Evolutionary conservation across 345 rosid species (phyloP).

Genomic region (Bretschneidera sinensis): DNA sequence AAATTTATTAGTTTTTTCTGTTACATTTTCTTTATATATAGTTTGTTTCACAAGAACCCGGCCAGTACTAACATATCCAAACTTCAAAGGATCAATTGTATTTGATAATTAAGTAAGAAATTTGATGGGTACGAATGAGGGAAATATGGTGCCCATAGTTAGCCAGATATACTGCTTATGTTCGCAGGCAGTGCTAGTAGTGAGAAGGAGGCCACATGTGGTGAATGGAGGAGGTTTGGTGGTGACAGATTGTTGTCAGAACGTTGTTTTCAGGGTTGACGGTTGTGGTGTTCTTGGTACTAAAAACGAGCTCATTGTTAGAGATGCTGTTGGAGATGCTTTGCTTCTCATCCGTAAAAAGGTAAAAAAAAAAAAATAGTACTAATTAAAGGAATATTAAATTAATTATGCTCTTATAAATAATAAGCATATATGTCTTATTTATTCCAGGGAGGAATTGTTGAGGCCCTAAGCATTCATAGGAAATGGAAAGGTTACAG

Average conservation of each 20-base stretch:
- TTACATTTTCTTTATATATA: no score
- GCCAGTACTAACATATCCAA: no score
- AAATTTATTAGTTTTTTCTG: no score
- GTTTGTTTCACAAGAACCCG: no score
- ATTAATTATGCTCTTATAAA: no score
- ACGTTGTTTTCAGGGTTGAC: slow-evolving; percentile 59
- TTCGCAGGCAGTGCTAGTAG: slow-evolving; percentile 45
- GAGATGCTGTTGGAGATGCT: slow-evolving; percentile 48
- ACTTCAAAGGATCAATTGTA: no score
- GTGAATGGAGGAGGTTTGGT: slow-evolving; percentile 88
- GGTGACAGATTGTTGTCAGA: slow-evolving; percentile 60
- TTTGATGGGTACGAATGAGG: no score
- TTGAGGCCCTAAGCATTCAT: slow-evolving; percentile 60
- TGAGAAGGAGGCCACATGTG: slow-evolving; percentile 70
- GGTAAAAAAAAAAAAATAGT: no score
- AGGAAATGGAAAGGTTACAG: slow-evolving; percentile 74
- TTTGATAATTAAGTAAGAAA: no score
- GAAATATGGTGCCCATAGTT: slow-evolving; percentile 43
- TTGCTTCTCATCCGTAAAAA: slow-evolving; percentile 71
- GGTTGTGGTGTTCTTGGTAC: slow-evolving; percentile 79
- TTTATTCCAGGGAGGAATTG: slow-evolving; percentile 45
- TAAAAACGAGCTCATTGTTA: slow-evolving; percentile 49
- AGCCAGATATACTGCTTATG: slow-evolving; percentile 67
- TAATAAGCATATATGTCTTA: no score
- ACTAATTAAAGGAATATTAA: no score